Evolutionary conservation across 768 basidiomycete species (phyloP), one percentile per base, ranked within the genome.

Genomic region (Clitopilus hobsonii): DNA sequence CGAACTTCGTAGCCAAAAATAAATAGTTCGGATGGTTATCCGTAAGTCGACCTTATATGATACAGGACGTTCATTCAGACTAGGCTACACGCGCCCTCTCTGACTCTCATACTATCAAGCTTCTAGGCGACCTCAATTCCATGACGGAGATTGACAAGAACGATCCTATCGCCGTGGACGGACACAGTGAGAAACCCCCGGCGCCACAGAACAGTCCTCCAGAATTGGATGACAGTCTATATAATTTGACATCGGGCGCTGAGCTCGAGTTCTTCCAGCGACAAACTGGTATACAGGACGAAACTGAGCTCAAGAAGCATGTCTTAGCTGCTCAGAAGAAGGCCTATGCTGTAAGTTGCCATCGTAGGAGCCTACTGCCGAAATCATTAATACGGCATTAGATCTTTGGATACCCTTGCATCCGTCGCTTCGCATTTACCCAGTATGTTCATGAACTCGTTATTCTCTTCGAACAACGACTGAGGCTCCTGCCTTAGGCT

Each of bases 361-460:
- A n/a, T n/a, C n/a, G n/a, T n/a, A n/a, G n/a, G n/a, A n/a, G n/a
- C n/a, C n/a, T n/a, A n/a, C n/a, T n/a, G n/a, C n/a, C n/a, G 26
- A 38, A 50, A 16, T 16, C n/a, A 50, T 23, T 18, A 14, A 25
- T 23, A 16, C 5, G 24, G 26, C 14, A 32, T 3, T 53, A 74
- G 72, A 58, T 74, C n/a, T 67, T 63, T 54, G 61, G 62, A 23
- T 76, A 77, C 56, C 65, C 68, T 22, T 76, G 74, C 56, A 76
- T 76, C 32, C 67, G 67, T 8, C 55, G 50, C 6, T 77, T 75
- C 54, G 50, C 57, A 1, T 76, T 76, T 52, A 61, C 66, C 7
- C 68, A 56, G 74, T 71, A 60, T 14, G 57, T 20, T 8, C 23
- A 16, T 10, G 49, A 18, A 47, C 6, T 27, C 38, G 11, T 38